These are phyloP conservation scores for Pichia heedii DNA, from an alignment of 805 yeast genomes.

Conservation along the genomic window DNA sequence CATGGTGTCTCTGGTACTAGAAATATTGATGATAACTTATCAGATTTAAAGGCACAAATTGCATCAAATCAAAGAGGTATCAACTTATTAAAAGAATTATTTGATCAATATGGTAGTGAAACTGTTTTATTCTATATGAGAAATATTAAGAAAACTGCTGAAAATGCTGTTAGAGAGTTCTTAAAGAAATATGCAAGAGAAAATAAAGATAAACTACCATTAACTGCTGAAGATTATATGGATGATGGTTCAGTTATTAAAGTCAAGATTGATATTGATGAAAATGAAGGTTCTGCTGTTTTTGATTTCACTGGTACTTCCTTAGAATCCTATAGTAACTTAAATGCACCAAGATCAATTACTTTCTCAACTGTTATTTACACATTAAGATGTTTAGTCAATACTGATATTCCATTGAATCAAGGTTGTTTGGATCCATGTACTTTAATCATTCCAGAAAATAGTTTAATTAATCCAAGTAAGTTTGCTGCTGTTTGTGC, in stretches of 20 bases:
- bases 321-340: slow-evolving; percentile 75
- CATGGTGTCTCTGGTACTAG: slow-evolving; percentile 90
- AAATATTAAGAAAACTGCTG: slow-evolving; percentile 76
- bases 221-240: slow-evolving; percentile 58
- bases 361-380: slow-evolving; percentile 83
- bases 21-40: slow-evolving; percentile 69
- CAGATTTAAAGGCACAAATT: slow-evolving; percentile 77
- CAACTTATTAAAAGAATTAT: slow-evolving; percentile 46
- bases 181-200: slow-evolving; percentile 31
- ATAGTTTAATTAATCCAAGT: slow-evolving; percentile 62
- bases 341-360: slow-evolving; percentile 89
- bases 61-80: slow-evolving; percentile 88
- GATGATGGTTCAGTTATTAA: slow-evolving; percentile 71
- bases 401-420: slow-evolving; percentile 83
- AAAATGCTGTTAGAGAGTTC: slow-evolving; percentile 50
- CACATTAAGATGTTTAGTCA: slow-evolving; percentile 75
- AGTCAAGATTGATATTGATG: slow-evolving; percentile 41
- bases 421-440: slow-evolving; percentile 88
- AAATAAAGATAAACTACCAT: slow-evolving; percentile 24
- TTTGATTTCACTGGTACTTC: slow-evolving; percentile 86
- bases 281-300: slow-evolving; percentile 42
- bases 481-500: slow-evolving; percentile 92
- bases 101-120: slow-evolving; percentile 52
- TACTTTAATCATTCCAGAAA: slow-evolving; percentile 51
- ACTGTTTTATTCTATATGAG: slow-evolving; percentile 65